Percentiles rank a stretch among this genome's conserved stretches.
Conservation (phyloP, 2,329 filamentous ascomycete species). For the Ceratocystis harringtonii region DNA sequence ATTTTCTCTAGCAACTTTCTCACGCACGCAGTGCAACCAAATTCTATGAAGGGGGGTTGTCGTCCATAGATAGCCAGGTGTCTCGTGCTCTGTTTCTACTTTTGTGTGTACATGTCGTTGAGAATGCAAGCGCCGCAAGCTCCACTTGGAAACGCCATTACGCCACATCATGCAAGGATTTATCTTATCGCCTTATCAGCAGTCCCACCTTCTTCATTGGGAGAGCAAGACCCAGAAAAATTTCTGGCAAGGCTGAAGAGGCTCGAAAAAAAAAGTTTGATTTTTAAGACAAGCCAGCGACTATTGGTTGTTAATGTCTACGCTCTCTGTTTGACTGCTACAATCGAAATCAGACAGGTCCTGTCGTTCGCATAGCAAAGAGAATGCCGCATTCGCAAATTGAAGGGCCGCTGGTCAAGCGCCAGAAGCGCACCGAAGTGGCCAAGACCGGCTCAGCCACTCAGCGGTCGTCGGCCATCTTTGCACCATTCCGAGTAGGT, state of each 20-base stretch:
- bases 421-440: conserved; percentile 47
- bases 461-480: conserved; percentile 57
- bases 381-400: conserved; percentile 42
- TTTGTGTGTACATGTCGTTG: background rate
- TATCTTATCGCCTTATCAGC: background rate
- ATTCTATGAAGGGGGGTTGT: too few relatives aligned
- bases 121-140: background rate
- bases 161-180: background rate
- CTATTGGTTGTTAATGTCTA: background rate
- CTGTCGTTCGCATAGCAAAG: conserved; percentile 17
- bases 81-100: background rate
- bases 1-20: too few relatives aligned
- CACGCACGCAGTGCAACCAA: too few relatives aligned
- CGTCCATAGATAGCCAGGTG: background rate
- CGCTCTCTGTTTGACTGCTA: background rate
- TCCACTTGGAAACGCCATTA: background rate
- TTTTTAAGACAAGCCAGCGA: too few relatives aligned
- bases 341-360: background rate
- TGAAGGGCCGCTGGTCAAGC: conserved; percentile 55
- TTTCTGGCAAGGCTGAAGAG: conserved; percentile 10
- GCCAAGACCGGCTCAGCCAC: conserved; percentile 27
- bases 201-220: conserved; percentile 15
- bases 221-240: conserved; percentile 15
- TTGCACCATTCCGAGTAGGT: conserved; percentile 79
- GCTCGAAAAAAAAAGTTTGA: conserved; percentile 1